These are phyloP conservation scores for Candida glucosophila DNA, from an alignment of 1,139 yeast genomes.

Conservation along the genomic window DNA sequence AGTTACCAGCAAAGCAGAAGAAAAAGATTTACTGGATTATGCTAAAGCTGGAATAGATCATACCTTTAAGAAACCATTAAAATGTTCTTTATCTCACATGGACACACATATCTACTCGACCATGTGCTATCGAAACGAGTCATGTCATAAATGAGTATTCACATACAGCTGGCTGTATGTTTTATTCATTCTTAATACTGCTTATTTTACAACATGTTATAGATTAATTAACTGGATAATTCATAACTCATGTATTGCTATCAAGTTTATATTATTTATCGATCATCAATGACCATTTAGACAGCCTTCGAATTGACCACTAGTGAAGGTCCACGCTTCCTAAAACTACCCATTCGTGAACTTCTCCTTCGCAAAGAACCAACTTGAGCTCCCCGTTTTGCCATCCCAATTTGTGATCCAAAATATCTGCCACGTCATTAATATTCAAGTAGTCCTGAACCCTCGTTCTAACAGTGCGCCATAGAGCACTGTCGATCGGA, in stretches of 20 bases:
- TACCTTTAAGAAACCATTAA: constrained; percentile 36
- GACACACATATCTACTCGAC: no score
- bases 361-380: constrained; percentile 70
- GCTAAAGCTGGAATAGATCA: constrained; percentile 29
- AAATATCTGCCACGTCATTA: constrained; percentile 34
- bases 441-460: constrained; percentile 59
- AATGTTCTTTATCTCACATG: constrained; percentile 10
- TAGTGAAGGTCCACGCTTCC: constrained; percentile 47
- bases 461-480: constrained; percentile 61
- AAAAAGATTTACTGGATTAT: constrained; percentile 22
- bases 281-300: no score
- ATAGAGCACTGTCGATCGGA: constrained; percentile 64
- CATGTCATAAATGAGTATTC: no score
- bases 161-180: no score
- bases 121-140: no score
- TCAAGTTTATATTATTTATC: no score
- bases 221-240: no score
- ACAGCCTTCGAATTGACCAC: no score
- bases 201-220: no score
- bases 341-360: constrained; percentile 59
- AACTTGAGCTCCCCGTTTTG: constrained; percentile 61
- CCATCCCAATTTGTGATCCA: constrained; percentile 43
- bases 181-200: no score
- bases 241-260: no score
- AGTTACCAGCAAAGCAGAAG: constrained; percentile 29